Evolutionary conservation across 2,329 filamentous ascomycete genomes (phyloP).

Genomic region (Sporothrix curviconia): DNA sequence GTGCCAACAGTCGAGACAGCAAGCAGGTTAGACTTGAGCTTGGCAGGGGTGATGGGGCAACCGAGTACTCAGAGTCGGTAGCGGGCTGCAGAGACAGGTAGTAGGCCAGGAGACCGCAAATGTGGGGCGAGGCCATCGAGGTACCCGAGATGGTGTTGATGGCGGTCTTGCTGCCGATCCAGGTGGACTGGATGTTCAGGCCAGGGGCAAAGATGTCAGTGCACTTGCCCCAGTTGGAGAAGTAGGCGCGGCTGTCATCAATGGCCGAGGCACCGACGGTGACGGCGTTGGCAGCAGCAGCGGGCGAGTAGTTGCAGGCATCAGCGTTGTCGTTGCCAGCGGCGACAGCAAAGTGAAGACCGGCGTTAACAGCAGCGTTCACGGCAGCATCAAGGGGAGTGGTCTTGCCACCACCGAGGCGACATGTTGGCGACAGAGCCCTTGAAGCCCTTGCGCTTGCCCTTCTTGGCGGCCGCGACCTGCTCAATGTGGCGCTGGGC

Average conservation of each 20-base stretch:
- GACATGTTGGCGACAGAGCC: slow-evolving; percentile 99
- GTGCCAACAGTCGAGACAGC: slow-evolving; percentile 71
- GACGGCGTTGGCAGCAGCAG: slow-evolving; percentile 82
- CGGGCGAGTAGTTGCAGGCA: slow-evolving; percentile 98
- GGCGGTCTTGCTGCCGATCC: slow-evolving; percentile 94
- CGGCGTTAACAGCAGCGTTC: slow-evolving; percentile 84
- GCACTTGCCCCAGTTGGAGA: slow-evolving; percentile 99
- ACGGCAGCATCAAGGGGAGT: slow-evolving; percentile 83
- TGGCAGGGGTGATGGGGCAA: slow-evolving; percentile 84
- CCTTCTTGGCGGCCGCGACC: slow-evolving; percentile 70
- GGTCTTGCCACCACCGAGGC: slow-evolving; percentile 95
- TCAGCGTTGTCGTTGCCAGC: slow-evolving; percentile 98
- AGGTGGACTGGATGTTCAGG: slow-evolving; percentile 94
- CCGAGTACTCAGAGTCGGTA: slow-evolving; percentile 82
- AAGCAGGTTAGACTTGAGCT: slow-evolving; percentile 87
- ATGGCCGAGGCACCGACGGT: slow-evolving; percentile 94
- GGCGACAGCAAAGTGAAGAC: slow-evolving; percentile 95
- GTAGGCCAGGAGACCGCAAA: slow-evolving; percentile 94
- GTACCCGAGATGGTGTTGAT: slow-evolving; percentile 99
- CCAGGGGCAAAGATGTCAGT: slow-evolving; percentile 98
- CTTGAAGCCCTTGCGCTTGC: slow-evolving; percentile 96
- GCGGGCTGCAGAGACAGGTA: slow-evolving; percentile 92
- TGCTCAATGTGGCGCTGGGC: slow-evolving; percentile 72
- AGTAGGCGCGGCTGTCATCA: slow-evolving; percentile 94
- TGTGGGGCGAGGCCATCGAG: slow-evolving; percentile 97